Percentiles rank a stretch among this genome's conserved stretches.
These are phyloP conservation scores for Phanerochaete carnosa DNA, from an alignment of 768 basidiomycete species.

Conservation along the genomic window DNA sequence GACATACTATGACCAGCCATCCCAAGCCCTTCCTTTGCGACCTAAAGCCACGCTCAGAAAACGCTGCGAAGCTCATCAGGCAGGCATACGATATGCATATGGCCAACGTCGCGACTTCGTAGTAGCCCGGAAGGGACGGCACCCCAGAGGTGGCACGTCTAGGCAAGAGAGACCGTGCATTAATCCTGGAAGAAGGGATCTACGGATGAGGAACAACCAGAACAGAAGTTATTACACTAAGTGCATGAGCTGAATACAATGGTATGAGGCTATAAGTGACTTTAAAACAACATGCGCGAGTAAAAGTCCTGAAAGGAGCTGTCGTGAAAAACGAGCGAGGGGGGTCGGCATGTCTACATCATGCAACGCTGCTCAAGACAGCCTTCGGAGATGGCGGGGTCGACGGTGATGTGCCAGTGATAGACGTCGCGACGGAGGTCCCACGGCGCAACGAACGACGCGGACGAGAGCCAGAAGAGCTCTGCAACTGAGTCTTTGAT, in stretches of 20 bases:
- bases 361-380: constrained; percentile 3
- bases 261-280: not conserved
- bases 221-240: not conserved
- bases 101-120: not conserved
- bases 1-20: constrained; percentile 3
- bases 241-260: not conserved
- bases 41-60: constrained; percentile 1
- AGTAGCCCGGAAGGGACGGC: not conserved
- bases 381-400: constrained; percentile 13
- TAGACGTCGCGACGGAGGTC: constrained; percentile 16
- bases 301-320: not conserved
- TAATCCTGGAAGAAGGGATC: not conserved
- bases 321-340: not conserved
- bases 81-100: constrained; percentile 2
- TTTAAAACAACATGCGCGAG: not conserved
- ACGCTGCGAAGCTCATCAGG: not conserved
- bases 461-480: constrained; percentile 4
- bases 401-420: constrained; percentile 18
- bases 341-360: not conserved
- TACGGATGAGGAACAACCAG: not conserved
- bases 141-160: too few relatives aligned
- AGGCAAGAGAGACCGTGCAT: not conserved
- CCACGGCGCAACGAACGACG: constrained; percentile 21
- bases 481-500: constrained; percentile 1
- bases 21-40: constrained; percentile 14